These are phyloP conservation scores for Dryas integrifolia DNA, from an alignment of 331 rosid species.

Conservation along the genomic window DNA sequence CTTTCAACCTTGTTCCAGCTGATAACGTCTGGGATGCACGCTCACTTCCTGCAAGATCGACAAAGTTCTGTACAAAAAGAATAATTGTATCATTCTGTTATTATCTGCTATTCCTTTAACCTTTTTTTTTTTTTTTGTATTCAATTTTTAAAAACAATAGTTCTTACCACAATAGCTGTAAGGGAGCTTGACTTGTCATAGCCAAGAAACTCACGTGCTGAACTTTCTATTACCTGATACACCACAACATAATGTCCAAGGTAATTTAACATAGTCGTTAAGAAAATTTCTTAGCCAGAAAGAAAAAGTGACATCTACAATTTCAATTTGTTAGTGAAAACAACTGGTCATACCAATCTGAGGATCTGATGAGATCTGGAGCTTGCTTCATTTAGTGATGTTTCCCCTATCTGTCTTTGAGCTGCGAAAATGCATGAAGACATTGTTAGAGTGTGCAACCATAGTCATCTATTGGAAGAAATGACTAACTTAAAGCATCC, in stretches of 20 bases:
- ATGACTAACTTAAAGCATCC: conserved; percentile 28
- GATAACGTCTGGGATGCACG: conserved; percentile 91
- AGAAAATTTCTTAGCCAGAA: not conserved
- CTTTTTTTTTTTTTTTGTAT: not conserved
- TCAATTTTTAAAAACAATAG: not conserved
- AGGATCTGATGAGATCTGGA: conserved; percentile 99
- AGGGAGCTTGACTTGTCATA: conserved; percentile 89
- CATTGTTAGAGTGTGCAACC: conserved; percentile 20
- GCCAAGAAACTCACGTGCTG: conserved; percentile 80
- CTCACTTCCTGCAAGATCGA: conserved; percentile 98
- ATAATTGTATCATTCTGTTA: conserved; percentile 20
- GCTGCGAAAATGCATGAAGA: conserved; percentile 45
- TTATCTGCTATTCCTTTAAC: conserved; percentile 11
- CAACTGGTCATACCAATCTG: conserved; percentile 60
- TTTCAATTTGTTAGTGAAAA: conserved; percentile 11
- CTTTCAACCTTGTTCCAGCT: conserved; percentile 93
- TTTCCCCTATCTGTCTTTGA: conserved; percentile 98
- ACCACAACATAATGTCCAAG: conserved; percentile 25
- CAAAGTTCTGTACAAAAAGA: conserved; percentile 62
- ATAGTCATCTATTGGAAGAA: conserved; percentile 8
- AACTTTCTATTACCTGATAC: conserved; percentile 86
- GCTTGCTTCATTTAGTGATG: conserved; percentile 91
- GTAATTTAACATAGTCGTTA: conserved; percentile 24
- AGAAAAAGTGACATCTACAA: not conserved
- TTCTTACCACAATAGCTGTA: conserved; percentile 83